Evolutionary conservation across 73 alveolate genomes (phyloP).

Genomic region (Uronychia setigera): DNA sequence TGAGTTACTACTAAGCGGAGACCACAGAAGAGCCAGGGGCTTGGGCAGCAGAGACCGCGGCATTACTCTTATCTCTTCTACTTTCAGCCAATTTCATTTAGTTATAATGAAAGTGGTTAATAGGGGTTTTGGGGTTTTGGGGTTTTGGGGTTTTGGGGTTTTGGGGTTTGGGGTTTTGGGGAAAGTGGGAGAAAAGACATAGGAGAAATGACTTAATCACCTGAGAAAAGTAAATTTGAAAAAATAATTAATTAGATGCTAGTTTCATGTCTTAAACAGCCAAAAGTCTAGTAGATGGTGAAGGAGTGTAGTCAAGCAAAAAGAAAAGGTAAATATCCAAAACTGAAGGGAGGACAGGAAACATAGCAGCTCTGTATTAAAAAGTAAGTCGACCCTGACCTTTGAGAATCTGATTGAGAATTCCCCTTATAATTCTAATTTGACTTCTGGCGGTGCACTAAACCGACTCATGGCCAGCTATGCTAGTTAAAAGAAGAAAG

Average conservation of each 20-base stretch:
- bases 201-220: too few species aligned
- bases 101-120: too few species aligned
- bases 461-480: background rate
- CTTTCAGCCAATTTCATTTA: too few species aligned
- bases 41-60: too few species aligned
- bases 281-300: background rate
- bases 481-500: background rate
- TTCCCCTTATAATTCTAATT: background rate
- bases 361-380: background rate
- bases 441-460: background rate
- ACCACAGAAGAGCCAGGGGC: too few species aligned
- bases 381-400: background rate
- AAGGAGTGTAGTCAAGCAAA: background rate
- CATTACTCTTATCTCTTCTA: too few species aligned
- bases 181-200: too few species aligned
- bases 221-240: too few species aligned
- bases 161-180: too few species aligned
- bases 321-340: background rate
- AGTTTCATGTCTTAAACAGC: background rate
- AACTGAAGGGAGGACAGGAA: background rate
- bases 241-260: background rate
- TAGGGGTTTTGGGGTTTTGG: too few species aligned
- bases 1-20: too few species aligned
- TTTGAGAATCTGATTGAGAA: background rate
- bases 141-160: too few species aligned